phyloP scores from a whole-genome alignment of 495 filamentous ascomycete genomes.

The Zalerion maritima region DNA sequence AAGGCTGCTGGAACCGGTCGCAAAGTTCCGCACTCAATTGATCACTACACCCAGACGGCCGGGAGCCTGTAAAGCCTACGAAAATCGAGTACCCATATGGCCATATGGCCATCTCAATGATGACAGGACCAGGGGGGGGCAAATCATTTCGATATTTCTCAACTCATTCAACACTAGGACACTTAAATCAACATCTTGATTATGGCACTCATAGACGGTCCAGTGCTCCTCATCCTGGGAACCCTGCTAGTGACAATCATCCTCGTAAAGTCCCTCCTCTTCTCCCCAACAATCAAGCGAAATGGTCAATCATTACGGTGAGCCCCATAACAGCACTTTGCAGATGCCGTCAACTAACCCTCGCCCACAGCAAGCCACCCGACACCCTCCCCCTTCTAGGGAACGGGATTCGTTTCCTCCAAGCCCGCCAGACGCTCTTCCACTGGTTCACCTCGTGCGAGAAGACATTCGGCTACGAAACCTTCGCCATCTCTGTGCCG shows the following conservation, averaged over 20 bases:
- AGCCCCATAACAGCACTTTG: neutral
- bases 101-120: no score
- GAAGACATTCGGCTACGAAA: slow-evolving; percentile 36
- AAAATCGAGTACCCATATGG: no score
- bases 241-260: slow-evolving; percentile 5
- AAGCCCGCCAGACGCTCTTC: slow-evolving; percentile 39
- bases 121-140: no score
- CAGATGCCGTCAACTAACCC: slow-evolving; percentile 1
- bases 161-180: no score
- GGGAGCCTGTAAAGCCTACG: no score
- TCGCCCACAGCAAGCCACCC: slow-evolving; percentile 28
- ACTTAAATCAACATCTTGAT: neutral
- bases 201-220: slow-evolving; percentile 11
- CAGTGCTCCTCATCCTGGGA: slow-evolving; percentile 4
- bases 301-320: slow-evolving; percentile 21
- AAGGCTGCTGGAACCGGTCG: no score
- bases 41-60: no score
- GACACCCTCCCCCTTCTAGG: slow-evolving; percentile 41
- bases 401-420: slow-evolving; percentile 44
- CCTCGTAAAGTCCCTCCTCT: slow-evolving; percentile 12
- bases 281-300: slow-evolving; percentile 16
- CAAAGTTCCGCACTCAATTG: no score
- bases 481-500: slow-evolving; percentile 40
- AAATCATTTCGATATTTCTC: no score
- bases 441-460: slow-evolving; percentile 45